Evolutionary conservation across 768 basidiomycete species (phyloP), one percentile per base, ranked within the genome.

Genomic region (Rhizopogon vesiculosus): DNA sequence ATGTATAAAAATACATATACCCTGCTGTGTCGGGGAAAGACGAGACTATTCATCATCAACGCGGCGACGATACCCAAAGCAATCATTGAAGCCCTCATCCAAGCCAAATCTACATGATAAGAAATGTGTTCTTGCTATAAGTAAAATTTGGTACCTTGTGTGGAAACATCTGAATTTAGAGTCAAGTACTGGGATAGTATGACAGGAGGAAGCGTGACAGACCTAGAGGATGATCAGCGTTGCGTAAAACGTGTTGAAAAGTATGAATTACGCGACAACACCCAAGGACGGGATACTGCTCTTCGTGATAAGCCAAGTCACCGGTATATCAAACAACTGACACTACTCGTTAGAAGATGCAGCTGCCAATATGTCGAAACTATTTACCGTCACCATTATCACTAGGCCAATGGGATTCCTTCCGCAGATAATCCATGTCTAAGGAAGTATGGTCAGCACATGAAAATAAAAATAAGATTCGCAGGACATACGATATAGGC

Each of bases 11-110:
- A 53, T 44, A 4, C 7, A 56, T 69, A 31, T 61, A 78, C 78
- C 50, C 78, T 68, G 61, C 76, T 75, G 58, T 80, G 76, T 42
- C 75, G 71, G 43, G 78, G 79, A 57, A 77, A 80, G 7, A 80
- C 53, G 5, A 79, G 44, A 31, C 71, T 73, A 58, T 78, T 80
- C 66, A 76, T 67, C 28, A 71, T 41, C 8, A 81, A 61, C 4
- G 78, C 80, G 13, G 71, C 71, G 25, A 79, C 57, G 51, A 81
- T 78, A 10, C 79, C 79, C 18, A 70, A 66, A 49, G 68, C 66
- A 29, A 81, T 81, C 69, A 76, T 73, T 3, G 64, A 58, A 15
- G 71, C 74, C 45, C 78, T 69, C 43, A 73, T 64, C 10, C 70
- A 59, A 13, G 76, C 73, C 8, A 80, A 64, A 42, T 64, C 80